These are phyloP conservation scores for Rutidosis leptorrhynchoides DNA, from an alignment of 129 eudicot species.

Conservation along the genomic window DNA sequence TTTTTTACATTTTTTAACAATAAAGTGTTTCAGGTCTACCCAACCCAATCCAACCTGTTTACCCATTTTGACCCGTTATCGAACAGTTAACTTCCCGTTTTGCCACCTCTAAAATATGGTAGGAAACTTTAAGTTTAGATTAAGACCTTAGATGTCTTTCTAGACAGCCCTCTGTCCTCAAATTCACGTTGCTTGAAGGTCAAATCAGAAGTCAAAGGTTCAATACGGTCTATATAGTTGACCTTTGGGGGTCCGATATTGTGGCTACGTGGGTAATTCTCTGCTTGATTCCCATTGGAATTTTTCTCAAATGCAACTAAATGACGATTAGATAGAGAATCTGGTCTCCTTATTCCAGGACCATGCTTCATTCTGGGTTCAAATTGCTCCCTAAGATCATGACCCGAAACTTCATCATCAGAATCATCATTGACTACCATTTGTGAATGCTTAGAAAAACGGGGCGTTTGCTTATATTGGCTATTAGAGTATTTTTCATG, in stretches of 20 bases:
- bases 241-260: conserved; percentile 32
- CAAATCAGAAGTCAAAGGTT: conserved; percentile 40
- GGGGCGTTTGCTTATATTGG: conserved; percentile 31
- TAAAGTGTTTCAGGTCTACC: not conserved
- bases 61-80: conserved; percentile 14
- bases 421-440: conserved; percentile 44
- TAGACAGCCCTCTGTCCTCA: conserved; percentile 46
- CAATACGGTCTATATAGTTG: conserved; percentile 33
- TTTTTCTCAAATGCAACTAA: conserved; percentile 37
- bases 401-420: conserved; percentile 38
- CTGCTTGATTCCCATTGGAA: conserved; percentile 27
- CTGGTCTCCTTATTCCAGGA: conserved; percentile 35
- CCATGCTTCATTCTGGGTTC: conserved; percentile 42
- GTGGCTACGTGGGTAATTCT: conserved; percentile 34
- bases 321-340: conserved; percentile 36
- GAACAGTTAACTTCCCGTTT: conserved; percentile 1
- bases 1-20: not conserved
- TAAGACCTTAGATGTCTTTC: conserved; percentile 56
- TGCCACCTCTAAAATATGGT: conserved; percentile 11
- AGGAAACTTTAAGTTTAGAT: not conserved
- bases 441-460: conserved; percentile 37
- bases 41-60: not conserved
- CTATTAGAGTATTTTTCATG: conserved; percentile 36
- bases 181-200: conserved; percentile 34
- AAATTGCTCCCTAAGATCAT: conserved; percentile 32